phyloP scores from a whole-genome alignment of 192 early-diverging fungal genomes.

The Geosiphon pyriformis region DNA sequence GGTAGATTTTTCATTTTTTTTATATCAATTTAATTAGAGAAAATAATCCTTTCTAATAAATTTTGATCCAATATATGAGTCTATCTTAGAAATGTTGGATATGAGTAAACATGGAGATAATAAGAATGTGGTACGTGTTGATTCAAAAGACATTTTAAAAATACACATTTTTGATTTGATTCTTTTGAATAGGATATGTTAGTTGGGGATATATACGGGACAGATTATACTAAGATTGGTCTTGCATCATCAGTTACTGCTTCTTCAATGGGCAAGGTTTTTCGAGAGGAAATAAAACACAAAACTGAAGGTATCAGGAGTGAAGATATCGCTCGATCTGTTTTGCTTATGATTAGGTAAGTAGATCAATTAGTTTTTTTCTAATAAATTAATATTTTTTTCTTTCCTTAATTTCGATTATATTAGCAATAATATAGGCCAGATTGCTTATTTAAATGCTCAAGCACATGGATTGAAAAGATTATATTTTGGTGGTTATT shows the following conservation, averaged over 20 bases:
- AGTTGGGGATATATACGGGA: constrained; percentile 94
- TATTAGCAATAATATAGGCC: constrained; percentile 93
- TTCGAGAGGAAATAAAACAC: constrained; percentile 71
- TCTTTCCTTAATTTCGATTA: background rate
- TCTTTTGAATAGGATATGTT: constrained; percentile 50
- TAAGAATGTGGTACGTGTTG: constrained; percentile 59
- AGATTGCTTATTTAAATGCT: constrained; percentile 97
- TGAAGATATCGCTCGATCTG: constrained; percentile 80
- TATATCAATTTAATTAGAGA: background rate
- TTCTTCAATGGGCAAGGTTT: constrained; percentile 93
- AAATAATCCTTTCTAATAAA: background rate
- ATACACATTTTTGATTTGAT: too few relatives aligned
- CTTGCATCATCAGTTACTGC: constrained; percentile 92
- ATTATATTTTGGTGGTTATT: constrained; percentile 98
- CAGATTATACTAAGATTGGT: constrained; percentile 86
- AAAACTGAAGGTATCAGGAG: constrained; percentile 57
- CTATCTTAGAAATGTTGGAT: constrained; percentile 75
- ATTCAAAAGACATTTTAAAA: constrained; percentile 6
- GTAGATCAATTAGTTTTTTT: too few relatives aligned
- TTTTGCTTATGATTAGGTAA: constrained; percentile 91
- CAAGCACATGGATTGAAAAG: constrained; percentile 78
- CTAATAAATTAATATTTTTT: constrained; percentile 3
- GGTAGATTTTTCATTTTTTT: constrained; percentile 34
- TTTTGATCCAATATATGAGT: background rate
- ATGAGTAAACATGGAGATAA: constrained; percentile 88